Evolutionary conservation across 2,329 filamentous ascomycete genomes (phyloP).

Genomic region (Penicillium concentricum): DNA sequence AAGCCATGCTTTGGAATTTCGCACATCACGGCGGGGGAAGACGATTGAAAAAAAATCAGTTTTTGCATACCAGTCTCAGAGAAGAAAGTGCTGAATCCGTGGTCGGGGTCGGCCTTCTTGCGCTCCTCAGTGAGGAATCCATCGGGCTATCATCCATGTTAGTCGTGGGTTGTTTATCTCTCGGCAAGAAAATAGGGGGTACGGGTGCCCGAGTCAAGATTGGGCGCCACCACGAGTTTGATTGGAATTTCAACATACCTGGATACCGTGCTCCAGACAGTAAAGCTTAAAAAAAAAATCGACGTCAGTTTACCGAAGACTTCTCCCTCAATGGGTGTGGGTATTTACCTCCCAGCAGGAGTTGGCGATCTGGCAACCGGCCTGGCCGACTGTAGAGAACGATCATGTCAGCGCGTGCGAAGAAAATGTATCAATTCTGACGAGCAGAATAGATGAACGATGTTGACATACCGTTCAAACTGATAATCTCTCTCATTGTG

Average conservation of each 20-base stretch:
- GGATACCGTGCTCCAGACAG: constrained; percentile 99
- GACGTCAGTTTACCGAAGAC: constrained; percentile 32
- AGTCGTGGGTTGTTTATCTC: constrained; percentile 26
- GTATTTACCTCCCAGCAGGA: constrained; percentile 98
- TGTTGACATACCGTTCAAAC: constrained; percentile 81
- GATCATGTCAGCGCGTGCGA: constrained; percentile 35
- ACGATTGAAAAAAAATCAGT: constrained; percentile 22
- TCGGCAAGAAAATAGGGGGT: constrained; percentile 20
- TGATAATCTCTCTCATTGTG: constrained; percentile 99
- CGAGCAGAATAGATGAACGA: constrained; percentile 12
- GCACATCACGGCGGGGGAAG: constrained; percentile 9
- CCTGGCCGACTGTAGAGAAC: constrained; percentile 80
- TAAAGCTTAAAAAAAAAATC: constrained; percentile 70
- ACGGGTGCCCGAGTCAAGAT: constrained; percentile 16
- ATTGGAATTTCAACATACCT: constrained; percentile 62
- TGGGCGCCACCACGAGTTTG: constrained; percentile 15
- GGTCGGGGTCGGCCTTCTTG: constrained; percentile 87
- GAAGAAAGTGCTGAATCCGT: constrained; percentile 99
- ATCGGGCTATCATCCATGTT: constrained; percentile 70
- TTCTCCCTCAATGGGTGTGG: constrained; percentile 8
- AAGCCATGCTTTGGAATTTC: constrained; percentile 9
- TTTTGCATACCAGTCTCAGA: constrained; percentile 85
- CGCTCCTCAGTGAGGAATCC: constrained; percentile 98
- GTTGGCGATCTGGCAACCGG: constrained; percentile 99
- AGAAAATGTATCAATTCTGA: constrained; percentile 9